Evolutionary conservation across 2,329 filamentous ascomycete species (phyloP).

Genomic region (Colletotrichum sp.): DNA sequence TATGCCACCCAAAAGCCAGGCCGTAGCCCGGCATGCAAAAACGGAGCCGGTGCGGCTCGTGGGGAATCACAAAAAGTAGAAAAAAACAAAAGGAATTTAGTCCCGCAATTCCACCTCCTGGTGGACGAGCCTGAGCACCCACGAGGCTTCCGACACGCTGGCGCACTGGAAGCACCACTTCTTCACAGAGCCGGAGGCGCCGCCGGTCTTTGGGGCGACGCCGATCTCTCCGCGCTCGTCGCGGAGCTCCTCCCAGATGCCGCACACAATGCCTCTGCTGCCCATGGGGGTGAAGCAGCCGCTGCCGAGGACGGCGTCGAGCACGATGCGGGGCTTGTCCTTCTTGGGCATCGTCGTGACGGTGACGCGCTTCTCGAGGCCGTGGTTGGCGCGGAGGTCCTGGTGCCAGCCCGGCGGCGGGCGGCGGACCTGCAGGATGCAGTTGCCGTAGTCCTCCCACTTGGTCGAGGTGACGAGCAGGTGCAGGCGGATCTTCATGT

Average conservation of each 20-base stretch:
- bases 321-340: slow-evolving; percentile 64
- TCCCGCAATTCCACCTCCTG: slow-evolving; percentile 55
- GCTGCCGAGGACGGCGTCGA: slow-evolving; percentile 86
- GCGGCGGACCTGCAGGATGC: slow-evolving; percentile 79
- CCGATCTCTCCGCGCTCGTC: slow-evolving; percentile 64
- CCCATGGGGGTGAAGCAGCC: slow-evolving; percentile 86
- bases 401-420: slow-evolving; percentile 68
- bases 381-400: slow-evolving; percentile 64
- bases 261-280: slow-evolving; percentile 85
- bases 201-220: slow-evolving; percentile 55
- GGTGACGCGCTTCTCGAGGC: slow-evolving; percentile 84
- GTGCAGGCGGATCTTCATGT: slow-evolving; percentile 87
- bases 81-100: slow-evolving; percentile 22
- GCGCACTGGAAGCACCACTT: slow-evolving; percentile 70
- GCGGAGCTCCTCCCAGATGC: slow-evolving; percentile 81
- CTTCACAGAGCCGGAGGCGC: slow-evolving; percentile 59
- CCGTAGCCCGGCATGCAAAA: slow-evolving; percentile 5
- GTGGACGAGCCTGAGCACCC: slow-evolving; percentile 62
- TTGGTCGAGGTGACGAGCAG: slow-evolving; percentile 76
- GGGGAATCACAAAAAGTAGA: slow-evolving; percentile 14
- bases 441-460: slow-evolving; percentile 92
- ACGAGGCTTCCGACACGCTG: slow-evolving; percentile 56
- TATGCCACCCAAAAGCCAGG: not conserved
- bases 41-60: not conserved
- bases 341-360: slow-evolving; percentile 75